Evolutionary conservation across 495 filamentous ascomycete species (phyloP).

Genomic region (Penicillium waksmanii): DNA sequence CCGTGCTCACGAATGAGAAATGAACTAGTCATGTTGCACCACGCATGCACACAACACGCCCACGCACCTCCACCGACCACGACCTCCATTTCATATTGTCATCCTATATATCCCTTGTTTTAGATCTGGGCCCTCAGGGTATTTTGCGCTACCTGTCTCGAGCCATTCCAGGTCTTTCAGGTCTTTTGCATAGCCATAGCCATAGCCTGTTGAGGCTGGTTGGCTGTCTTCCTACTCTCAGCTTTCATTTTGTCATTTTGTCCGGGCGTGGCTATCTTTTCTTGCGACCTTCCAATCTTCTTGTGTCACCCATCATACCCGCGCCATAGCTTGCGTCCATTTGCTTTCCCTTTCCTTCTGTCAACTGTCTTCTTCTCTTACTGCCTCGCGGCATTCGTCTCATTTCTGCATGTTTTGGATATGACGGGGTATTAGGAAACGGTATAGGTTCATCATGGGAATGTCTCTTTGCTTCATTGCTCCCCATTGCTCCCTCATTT

Average conservation of each 20-base stretch:
- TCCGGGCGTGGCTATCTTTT: conserved; percentile 9
- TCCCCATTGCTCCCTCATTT: neutral
- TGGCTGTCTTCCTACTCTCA: conserved; percentile 3
- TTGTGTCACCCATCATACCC: conserved; percentile 33
- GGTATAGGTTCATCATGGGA: conserved; percentile 8
- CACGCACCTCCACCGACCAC: conserved; percentile 11
- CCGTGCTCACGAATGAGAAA: conserved; percentile 28
- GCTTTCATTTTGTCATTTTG: conserved; percentile 6
- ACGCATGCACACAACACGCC: conserved; percentile 5
- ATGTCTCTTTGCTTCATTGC: conserved; percentile 16
- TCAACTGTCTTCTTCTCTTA: conserved; percentile 17
- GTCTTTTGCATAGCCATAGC: neutral
- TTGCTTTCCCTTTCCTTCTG: conserved; percentile 19
- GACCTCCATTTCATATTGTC: conserved; percentile 24
- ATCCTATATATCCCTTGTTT: conserved; percentile 30
- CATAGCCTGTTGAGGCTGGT: no score
- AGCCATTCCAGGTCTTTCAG: conserved; percentile 3
- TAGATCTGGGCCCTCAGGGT: conserved; percentile 21
- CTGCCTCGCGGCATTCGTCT: neutral
- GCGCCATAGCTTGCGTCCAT: conserved; percentile 21
- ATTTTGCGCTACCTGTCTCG: neutral
- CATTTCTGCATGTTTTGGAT: conserved; percentile 20
- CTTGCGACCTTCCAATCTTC: neutral
- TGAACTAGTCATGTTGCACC: conserved; percentile 33
- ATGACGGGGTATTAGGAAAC: conserved; percentile 21